These are phyloP conservation scores for Sanghuangporus sanghuang DNA, from an alignment of 1,284 basidiomycete genomes.

Conservation along the genomic window DNA sequence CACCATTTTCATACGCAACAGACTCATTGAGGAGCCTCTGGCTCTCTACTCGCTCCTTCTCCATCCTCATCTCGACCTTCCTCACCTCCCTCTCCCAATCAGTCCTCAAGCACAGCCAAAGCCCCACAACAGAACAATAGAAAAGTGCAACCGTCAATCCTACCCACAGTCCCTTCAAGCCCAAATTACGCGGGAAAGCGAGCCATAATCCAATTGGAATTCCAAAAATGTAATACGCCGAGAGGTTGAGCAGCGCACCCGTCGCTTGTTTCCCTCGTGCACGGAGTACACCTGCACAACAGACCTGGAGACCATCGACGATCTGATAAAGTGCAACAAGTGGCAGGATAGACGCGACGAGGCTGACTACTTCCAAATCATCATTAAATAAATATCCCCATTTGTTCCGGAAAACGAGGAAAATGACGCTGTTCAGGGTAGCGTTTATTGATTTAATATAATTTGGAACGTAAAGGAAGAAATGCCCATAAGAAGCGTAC, in stretches of 20 bases:
- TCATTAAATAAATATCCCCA: conserved; percentile 87
- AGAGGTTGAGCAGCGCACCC: conserved; percentile 55
- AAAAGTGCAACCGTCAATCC: conserved; percentile 63
- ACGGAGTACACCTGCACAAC: conserved; percentile 67
- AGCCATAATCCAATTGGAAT: conserved; percentile 66
- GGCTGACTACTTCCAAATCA: conserved; percentile 43
- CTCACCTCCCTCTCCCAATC: conserved; percentile 64
- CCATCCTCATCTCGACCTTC: conserved; percentile 44
- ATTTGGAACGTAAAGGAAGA: conserved; percentile 15
- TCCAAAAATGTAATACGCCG: conserved; percentile 72
- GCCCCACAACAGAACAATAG: conserved; percentile 53
- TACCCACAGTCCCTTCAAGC: conserved; percentile 67
- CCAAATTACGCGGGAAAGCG: conserved; percentile 49
- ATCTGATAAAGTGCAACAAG: conserved; percentile 76
- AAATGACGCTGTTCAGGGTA: conserved; percentile 46
- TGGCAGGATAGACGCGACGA: conserved; percentile 74
- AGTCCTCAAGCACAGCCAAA: conserved; percentile 57
- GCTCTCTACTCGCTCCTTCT: conserved; percentile 21
- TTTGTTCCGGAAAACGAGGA: conserved; percentile 62
- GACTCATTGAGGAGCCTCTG: background rate
- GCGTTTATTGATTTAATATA: too few species aligned
- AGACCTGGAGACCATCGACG: conserved; percentile 67
- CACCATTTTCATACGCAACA: background rate
- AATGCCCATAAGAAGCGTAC: conserved; percentile 29
- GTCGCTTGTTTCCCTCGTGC: conserved; percentile 59